Conservation (phyloP, 768 basidiomycete genomes). For the Podaxis sp. region DNA sequence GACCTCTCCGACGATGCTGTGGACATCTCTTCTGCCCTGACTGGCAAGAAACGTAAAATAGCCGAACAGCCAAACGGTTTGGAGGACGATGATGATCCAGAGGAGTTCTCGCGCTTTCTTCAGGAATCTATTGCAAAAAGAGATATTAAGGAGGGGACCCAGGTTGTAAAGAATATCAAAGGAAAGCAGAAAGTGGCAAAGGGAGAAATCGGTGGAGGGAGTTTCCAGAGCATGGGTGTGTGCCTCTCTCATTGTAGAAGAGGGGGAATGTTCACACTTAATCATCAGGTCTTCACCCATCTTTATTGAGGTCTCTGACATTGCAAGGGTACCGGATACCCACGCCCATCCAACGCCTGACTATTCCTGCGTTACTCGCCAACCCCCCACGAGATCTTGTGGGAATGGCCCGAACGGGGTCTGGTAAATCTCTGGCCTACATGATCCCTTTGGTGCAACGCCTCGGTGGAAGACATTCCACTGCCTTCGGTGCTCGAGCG, state of each 20-base stretch:
- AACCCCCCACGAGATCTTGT: conserved; percentile 90
- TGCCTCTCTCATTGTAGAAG: conserved; percentile 16
- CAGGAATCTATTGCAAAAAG: conserved; percentile 68
- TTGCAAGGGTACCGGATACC: conserved; percentile 94
- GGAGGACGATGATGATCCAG: conserved; percentile 49
- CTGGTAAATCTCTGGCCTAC: conserved; percentile 96
- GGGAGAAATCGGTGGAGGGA: conserved; percentile 87
- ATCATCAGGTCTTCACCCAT: conserved; percentile 74
- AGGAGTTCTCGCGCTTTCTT: conserved; percentile 65
- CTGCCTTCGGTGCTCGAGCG: conserved; percentile 80
- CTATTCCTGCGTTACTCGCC: conserved; percentile 82
- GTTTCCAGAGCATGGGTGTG: conserved; percentile 95
- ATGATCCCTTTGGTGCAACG: conserved; percentile 90
- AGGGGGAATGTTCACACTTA: background rate
- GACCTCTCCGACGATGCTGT: conserved; percentile 31
- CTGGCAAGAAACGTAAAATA: conserved; percentile 42
- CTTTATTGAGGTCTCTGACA: conserved; percentile 79
- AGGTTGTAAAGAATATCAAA: conserved; percentile 75
- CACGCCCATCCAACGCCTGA: conserved; percentile 91
- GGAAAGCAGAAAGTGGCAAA: conserved; percentile 68
- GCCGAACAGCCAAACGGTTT: conserved; percentile 21
- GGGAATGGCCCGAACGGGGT: conserved; percentile 98
- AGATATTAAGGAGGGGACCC: conserved; percentile 73
- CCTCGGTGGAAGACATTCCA: conserved; percentile 77
- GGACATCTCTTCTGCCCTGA: conserved; percentile 65